Evolutionary conservation across 2,329 filamentous ascomycete genomes (phyloP).

Genomic region (Alternaria alternata): DNA sequence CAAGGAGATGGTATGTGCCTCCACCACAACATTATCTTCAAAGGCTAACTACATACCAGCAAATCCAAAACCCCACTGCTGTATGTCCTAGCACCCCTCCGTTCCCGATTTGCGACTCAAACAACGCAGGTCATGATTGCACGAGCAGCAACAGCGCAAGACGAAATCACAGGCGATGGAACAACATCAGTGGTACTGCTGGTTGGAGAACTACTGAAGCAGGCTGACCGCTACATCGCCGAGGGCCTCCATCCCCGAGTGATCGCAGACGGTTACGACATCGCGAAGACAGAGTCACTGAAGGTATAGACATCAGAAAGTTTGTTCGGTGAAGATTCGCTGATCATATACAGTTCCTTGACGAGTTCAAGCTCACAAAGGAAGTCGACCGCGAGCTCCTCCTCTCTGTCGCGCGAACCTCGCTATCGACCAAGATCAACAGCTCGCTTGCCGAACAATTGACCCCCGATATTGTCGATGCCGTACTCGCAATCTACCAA

Average conservation of each 20-base stretch:
- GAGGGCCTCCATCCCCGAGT: conserved; percentile 97
- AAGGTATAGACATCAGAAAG: conserved; percentile 65
- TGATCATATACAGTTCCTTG: conserved; percentile 74
- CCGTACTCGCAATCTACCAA: conserved; percentile 92
- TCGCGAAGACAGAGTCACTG: conserved; percentile 90
- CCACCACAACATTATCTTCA: neutral
- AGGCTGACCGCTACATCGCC: conserved; percentile 93
- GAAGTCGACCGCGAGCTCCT: conserved; percentile 94
- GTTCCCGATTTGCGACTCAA: conserved; percentile 10
- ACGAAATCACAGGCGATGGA: conserved; percentile 97
- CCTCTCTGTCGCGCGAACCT: conserved; percentile 90
- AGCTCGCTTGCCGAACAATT: conserved; percentile 86
- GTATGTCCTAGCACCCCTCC: conserved; percentile 57
- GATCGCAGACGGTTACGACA: conserved; percentile 96
- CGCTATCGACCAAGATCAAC: conserved; percentile 94
- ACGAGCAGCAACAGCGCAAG: conserved; percentile 90
- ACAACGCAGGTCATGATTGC: conserved; percentile 69
- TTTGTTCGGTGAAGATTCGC: neutral
- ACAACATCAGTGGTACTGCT: conserved; percentile 95
- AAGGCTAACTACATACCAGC: conserved; percentile 53
- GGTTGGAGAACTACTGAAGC: conserved; percentile 96
- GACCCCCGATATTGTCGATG: conserved; percentile 94
- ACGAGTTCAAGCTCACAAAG: conserved; percentile 87
- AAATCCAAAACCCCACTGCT: conserved; percentile 98
- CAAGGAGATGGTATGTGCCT: conserved; percentile 66